Evolutionary conservation across 164 flowering plant species (phyloP).

Genomic region (Liquidambar formosana): DNA sequence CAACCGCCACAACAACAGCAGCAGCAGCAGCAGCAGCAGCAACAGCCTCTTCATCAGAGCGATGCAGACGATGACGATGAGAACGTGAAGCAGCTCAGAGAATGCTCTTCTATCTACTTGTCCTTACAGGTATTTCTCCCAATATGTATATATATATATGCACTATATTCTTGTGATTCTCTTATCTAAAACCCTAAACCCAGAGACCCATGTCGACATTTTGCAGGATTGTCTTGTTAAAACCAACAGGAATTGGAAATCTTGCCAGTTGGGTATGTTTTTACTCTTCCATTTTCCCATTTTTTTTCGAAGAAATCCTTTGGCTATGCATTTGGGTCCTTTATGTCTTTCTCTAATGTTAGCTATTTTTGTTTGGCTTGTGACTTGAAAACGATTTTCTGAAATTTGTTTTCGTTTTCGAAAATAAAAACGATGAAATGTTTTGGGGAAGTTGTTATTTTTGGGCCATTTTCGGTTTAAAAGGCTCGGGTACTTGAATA

Average conservation of each 20-base stretch:
- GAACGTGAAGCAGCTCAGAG: constrained; percentile 75
- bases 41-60: constrained; percentile 50
- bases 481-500: too few species aligned
- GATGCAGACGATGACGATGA: constrained; percentile 84
- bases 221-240: constrained; percentile 76
- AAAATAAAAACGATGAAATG: too few species aligned
- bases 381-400: too few species aligned
- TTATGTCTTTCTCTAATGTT: neutral
- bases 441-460: too few species aligned
- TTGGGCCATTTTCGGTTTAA: too few species aligned
- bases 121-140: constrained; percentile 56
- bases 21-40: too few species aligned
- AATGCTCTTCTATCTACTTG: constrained; percentile 70
- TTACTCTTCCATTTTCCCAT: neutral
- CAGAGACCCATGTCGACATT: constrained; percentile 3
- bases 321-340: neutral
- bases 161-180: neutral
- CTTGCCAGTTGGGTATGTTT: constrained; percentile 65
- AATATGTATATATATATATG: neutral
- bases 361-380: too few species aligned
- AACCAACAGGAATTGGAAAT: constrained; percentile 70
- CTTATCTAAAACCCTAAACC: constrained; percentile 30
- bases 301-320: neutral
- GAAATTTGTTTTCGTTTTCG: too few species aligned
- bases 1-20: too few species aligned